These are phyloP conservation scores for Rheum nobile DNA, from an alignment of 148 eudicot species.

Conservation along the genomic window DNA sequence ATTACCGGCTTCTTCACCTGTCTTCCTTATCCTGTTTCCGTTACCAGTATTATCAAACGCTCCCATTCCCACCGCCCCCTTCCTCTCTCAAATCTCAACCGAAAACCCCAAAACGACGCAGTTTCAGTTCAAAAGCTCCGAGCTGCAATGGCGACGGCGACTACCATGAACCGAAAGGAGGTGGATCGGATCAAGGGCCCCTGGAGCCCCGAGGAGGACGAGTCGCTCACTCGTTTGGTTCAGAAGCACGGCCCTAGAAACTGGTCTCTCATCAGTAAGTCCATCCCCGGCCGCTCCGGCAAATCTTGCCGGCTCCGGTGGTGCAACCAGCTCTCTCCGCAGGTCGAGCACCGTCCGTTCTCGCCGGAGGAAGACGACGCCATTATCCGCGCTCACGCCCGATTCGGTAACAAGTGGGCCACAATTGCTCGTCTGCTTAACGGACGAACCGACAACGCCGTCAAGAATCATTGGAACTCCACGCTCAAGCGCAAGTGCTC, in stretches of 20 bases:
- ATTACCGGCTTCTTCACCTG: conserved; percentile 4
- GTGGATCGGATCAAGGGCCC: conserved; percentile 12
- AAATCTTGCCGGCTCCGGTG: conserved; percentile 13
- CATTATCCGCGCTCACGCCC: conserved; percentile 19
- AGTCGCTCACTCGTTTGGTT: background rate
- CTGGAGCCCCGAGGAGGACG: conserved; percentile 13
- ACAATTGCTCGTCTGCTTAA: conserved; percentile 19
- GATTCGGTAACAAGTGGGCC: conserved; percentile 26
- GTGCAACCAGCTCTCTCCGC: conserved; percentile 14
- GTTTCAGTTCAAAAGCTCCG: background rate
- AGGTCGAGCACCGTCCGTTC: conserved; percentile 26
- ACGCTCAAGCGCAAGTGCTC: conserved; percentile 23
- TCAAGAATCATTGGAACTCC: conserved; percentile 27
- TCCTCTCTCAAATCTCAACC: background rate
- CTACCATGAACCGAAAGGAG: background rate
- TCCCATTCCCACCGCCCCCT: background rate
- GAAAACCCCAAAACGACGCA: background rate
- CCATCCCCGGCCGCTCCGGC: conserved; percentile 9
- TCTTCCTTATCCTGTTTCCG: conserved; percentile 8
- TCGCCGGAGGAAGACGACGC: conserved; percentile 19
- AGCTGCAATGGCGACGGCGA: background rate
- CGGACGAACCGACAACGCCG: conserved; percentile 27
- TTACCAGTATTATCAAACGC: conserved; percentile 5
- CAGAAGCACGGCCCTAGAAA: conserved; percentile 8
- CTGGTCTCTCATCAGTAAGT: conserved; percentile 11